Evolutionary conservation across 768 basidiomycete genomes (phyloP), one percentile per base, ranked within the genome.

Genomic region (Lyophyllum decastes): DNA sequence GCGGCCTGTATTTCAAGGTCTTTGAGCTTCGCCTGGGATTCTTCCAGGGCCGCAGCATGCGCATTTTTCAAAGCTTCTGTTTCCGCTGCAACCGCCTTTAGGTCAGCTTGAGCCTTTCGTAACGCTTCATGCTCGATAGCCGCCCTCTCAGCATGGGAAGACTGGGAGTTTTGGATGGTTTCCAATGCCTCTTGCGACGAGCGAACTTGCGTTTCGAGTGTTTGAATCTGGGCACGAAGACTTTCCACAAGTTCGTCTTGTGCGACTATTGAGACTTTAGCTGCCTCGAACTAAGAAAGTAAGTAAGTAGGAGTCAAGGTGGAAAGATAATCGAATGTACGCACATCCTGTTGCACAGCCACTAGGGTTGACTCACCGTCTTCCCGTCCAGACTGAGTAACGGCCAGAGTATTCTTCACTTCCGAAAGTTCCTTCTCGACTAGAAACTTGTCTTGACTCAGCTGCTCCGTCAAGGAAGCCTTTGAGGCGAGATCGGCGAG

Each of bases 111-210:
- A 12, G 85, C 87, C 65, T 85, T 85, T 19, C 83, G 64, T 26
- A 91, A 76, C 21, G 84, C 83, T 63, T 87, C 87, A 19, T 78
- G 86, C 59, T 91, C 87, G 40, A 78, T 71, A 44, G 83, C 83
- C 16, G 84, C 82, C 16, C 78, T 76, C 1, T 78, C 70, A 0
- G 81, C 76, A 26, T 75, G 77, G 1, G 77, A 70, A 3, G 73
- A 67, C 14, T 77, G 74, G 6, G 79, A 70, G 14, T 73, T 64
- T 59, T 81, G 78, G 17, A 88, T 71, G 2, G 71, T 71, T 26
- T 83, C 81, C 17, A 91, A 68, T 41, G 79, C 79, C 60, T 80
- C 80, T 59, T 84, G 82, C 11, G 82, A 77, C 17, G 77, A 70
- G 4, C 70, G 57, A 11, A 88, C 67, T 53, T 87, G 80, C 1